Evolutionary conservation across 768 basidiomycete species (phyloP), one percentile per base, ranked within the genome.

Genomic region (Pholiota conissans): DNA sequence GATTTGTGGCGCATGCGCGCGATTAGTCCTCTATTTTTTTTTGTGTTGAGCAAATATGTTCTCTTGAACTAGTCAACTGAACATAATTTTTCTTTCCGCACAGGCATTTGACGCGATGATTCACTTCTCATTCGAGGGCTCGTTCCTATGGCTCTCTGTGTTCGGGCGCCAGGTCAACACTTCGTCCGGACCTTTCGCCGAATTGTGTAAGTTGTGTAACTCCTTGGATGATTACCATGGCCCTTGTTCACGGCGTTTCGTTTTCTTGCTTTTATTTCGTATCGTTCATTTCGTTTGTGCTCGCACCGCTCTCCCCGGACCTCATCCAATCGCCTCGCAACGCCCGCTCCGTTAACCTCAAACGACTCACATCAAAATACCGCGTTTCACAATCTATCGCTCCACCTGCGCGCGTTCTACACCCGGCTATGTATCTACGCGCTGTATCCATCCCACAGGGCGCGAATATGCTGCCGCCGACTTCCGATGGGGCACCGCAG

Each of bases 381-480:
- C n/a, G n/a, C n/a, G n/a, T n/a, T n/a, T n/a, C n/a, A n/a, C n/a
- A n/a, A n/a, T n/a, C n/a, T n/a, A n/a, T n/a, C n/a, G n/a, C n/a
- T n/a, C n/a, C n/a, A n/a, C n/a, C n/a, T n/a, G n/a, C n/a, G n/a
- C n/a, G n/a, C n/a, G n/a, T n/a, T n/a, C n/a, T n/a, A n/a, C n/a
- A n/a, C n/a, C n/a, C n/a, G n/a, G n/a, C n/a, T n/a, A n/a, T n/a
- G n/a, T n/a, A n/a, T n/a, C n/a, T n/a, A n/a, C n/a, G n/a, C n/a
- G n/a, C n/a, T n/a, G n/a, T n/a, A n/a, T n/a, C n/a, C n/a, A n/a
- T n/a, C n/a, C 14, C 5, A 13, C 61, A 91, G 90, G 91, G 90
- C 87, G 78, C 61, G 91, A 93, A 68, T 93, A 94, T 65, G 85
- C 89, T 22, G 77, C 78, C 2, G 92, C 91, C 5, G 92, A 95